A percentile compares a stretch with the other conserved stretches of the same genome.
Conservation (phyloP, 176 grass and related monocot species). For the Urochloa ruziziensis region DNA sequence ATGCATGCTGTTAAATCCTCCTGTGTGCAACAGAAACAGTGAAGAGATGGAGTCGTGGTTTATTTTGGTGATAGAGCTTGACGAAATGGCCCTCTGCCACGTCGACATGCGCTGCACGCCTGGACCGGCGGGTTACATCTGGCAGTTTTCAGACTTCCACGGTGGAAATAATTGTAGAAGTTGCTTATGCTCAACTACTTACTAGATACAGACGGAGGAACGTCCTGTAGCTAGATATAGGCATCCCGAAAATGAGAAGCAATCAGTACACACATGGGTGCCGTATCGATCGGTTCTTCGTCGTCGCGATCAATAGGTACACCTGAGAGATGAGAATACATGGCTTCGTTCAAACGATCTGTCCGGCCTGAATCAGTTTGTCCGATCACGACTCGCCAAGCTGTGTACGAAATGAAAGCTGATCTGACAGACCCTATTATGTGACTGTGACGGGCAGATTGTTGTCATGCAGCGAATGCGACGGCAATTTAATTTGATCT, state of each 20-base stretch:
- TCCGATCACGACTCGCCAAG: neutral
- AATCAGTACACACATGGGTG: neutral
- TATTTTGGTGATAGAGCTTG: neutral
- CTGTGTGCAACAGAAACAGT: neutral
- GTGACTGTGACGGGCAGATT: neutral
- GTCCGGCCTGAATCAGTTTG: neutral
- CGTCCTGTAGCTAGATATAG: neutral
- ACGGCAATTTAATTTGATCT: neutral
- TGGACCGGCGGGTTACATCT: neutral
- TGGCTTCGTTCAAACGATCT: neutral
- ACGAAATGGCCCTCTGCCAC: neutral
- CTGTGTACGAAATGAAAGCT: neutral
- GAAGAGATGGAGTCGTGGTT: too few species aligned
- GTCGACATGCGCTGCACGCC: neutral
- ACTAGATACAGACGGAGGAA: neutral
- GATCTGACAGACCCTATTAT: neutral
- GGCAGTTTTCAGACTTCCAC: too few species aligned
- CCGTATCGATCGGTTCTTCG: neutral
- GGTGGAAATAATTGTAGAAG: neutral
- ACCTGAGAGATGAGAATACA: neutral
- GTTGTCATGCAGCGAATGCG: neutral
- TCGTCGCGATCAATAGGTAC: neutral
- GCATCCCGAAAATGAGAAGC: neutral
- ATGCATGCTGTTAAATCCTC: too few species aligned
- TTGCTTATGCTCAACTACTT: neutral